A percentile compares a stretch with the other conserved stretches of the same genome.
Evolutionary conservation across 2,329 filamentous ascomycete genomes (phyloP).

Genomic region (Sclerotinia borealis): DNA sequence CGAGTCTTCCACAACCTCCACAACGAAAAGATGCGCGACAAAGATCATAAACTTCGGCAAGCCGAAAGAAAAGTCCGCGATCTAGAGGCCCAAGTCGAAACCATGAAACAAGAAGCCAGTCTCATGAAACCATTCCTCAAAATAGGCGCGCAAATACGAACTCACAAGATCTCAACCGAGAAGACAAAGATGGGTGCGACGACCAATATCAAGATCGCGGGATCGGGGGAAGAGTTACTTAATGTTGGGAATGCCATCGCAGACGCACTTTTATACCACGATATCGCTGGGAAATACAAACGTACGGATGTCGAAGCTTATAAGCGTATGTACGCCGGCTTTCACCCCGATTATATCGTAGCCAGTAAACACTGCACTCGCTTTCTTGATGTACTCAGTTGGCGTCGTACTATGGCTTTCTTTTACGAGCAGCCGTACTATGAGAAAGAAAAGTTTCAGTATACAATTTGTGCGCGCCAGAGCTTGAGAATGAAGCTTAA

Average conservation of each 20-base stretch:
- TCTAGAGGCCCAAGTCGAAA: not conserved
- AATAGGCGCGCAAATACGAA: not conserved
- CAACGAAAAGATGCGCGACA: slow-evolving; percentile 1
- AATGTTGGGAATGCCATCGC: not conserved
- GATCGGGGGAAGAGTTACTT: not conserved
- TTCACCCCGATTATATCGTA: slow-evolving; percentile 1
- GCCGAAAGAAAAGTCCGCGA: not conserved
- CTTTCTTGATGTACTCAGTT: slow-evolving; percentile 1
- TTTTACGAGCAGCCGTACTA: slow-evolving; percentile 8
- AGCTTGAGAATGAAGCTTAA: not conserved
- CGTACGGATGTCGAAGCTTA: slow-evolving; percentile 6
- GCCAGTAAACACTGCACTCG: not conserved
- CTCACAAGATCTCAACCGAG: slow-evolving; percentile 1
- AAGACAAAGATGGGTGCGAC: not conserved
- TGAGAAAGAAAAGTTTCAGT: not conserved
- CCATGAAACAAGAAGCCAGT: not conserved
- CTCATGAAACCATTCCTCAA: not conserved
- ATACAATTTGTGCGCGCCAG: not conserved
- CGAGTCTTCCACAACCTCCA: slow-evolving; percentile 1
- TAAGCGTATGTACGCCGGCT: slow-evolving; percentile 6
- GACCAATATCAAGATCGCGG: not conserved
- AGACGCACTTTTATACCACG: not conserved
- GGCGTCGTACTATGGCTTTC: slow-evolving; percentile 8
- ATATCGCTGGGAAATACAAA: slow-evolving; percentile 1
- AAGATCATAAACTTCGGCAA: not conserved